Conservation (phyloP, 345 rosid genomes). For the Ceriops zippeliana region DNA sequence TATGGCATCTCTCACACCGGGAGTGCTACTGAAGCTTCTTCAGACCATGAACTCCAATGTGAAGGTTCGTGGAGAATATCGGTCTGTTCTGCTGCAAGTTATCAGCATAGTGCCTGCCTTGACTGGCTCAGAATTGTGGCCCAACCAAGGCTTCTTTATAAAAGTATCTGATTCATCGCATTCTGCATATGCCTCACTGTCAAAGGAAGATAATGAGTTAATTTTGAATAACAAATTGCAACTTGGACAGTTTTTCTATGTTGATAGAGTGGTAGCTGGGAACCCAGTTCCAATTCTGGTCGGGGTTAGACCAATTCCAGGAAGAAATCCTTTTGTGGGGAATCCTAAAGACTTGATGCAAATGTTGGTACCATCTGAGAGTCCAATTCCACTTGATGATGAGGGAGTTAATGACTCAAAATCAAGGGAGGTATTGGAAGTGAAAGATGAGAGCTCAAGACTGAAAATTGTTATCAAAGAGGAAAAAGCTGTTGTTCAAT, state of each 20-base stretch:
- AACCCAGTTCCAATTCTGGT: conserved; percentile 77
- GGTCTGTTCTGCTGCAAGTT: conserved; percentile 83
- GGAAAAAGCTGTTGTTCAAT: conserved; percentile 70
- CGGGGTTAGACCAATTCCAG: conserved; percentile 79
- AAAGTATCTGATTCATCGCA: conserved; percentile 92
- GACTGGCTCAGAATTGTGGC: conserved; percentile 85
- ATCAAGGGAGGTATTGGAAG: conserved; percentile 31
- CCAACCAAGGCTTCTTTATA: conserved; percentile 87
- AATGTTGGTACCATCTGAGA: conserved; percentile 62
- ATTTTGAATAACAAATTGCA: conserved; percentile 77
- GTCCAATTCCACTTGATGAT: conserved; percentile 28
- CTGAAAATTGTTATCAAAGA: conserved; percentile 77
- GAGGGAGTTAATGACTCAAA: conserved; percentile 30
- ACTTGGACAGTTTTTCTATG: conserved; percentile 87
- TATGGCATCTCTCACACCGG: conserved; percentile 87
- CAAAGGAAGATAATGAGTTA: conserved; percentile 75
- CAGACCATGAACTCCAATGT: conserved; percentile 63
- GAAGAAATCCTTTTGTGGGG: conserved; percentile 76
- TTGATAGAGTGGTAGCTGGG: conserved; percentile 61
- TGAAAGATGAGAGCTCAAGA: conserved; percentile 44
- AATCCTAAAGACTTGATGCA: conserved; percentile 93
- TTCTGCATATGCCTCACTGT: conserved; percentile 71
- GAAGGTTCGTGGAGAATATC: conserved; percentile 71
- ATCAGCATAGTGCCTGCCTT: conserved; percentile 90
- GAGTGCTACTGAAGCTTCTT: conserved; percentile 78